A percentile compares a stretch with the other conserved stretches of the same genome.
phyloP scores from a whole-genome alignment of 495 filamentous ascomycete species.

The Aspergillus egyptiacus region DNA sequence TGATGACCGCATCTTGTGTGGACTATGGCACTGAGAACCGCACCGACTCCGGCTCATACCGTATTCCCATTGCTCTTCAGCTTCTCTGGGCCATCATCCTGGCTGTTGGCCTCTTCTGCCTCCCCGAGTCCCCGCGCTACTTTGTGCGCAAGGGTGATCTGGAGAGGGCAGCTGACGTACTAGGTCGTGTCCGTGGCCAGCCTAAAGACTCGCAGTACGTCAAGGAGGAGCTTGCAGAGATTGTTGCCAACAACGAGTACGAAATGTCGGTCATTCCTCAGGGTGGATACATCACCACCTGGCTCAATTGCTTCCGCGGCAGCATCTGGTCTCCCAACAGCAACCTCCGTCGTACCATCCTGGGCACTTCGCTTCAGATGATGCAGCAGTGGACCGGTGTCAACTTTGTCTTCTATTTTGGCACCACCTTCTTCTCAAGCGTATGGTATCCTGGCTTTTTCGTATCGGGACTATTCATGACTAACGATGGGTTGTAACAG shows the following conservation, averaged over 20 bases:
- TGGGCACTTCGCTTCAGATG: slow-evolving; percentile 73
- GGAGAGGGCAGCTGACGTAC: slow-evolving; percentile 31
- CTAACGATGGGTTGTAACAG: slow-evolving; percentile 22
- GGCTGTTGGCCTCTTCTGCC: slow-evolving; percentile 57
- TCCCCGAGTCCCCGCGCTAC: slow-evolving; percentile 71
- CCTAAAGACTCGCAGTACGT: slow-evolving; percentile 56
- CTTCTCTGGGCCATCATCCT: slow-evolving; percentile 63
- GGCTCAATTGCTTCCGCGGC: slow-evolving; percentile 64
- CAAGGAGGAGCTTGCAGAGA: slow-evolving; percentile 63
- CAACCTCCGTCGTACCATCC: slow-evolving; percentile 67
- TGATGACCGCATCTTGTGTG: slow-evolving; percentile 67
- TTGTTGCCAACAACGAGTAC: slow-evolving; percentile 71
- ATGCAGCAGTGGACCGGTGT: slow-evolving; percentile 83
- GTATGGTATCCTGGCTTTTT: slow-evolving; percentile 3
- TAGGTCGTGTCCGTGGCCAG: slow-evolving; percentile 42
- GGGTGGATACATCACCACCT: slow-evolving; percentile 52
- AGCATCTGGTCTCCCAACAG: slow-evolving; percentile 53
- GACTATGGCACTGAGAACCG: slow-evolving; percentile 61
- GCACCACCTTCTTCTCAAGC: slow-evolving; percentile 68
- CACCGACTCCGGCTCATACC: slow-evolving; percentile 58
- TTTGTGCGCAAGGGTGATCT: slow-evolving; percentile 52
- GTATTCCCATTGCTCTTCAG: slow-evolving; percentile 64
- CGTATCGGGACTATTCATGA: background rate
- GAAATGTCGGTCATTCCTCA: slow-evolving; percentile 56
- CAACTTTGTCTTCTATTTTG: slow-evolving; percentile 93